Conservation (phyloP, 768 basidiomycete species). For the Gloeopeniophorella convolvens region DNA sequence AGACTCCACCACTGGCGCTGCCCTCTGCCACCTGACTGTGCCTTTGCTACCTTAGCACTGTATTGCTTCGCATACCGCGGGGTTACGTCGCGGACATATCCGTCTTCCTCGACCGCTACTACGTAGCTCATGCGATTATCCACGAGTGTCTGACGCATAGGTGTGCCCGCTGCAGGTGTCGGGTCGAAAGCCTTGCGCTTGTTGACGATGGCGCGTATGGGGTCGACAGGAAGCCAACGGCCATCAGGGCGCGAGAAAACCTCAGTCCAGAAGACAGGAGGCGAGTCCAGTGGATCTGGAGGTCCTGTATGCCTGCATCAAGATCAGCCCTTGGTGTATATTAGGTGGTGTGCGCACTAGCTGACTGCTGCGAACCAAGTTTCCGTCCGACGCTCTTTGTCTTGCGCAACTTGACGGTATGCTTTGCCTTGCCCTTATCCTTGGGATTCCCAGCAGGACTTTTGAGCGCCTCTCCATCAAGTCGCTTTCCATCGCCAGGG, state of each 20-base stretch:
- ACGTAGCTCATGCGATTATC: conserved; percentile 93
- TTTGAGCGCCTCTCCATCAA: conserved; percentile 30
- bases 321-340: neutral
- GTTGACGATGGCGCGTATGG: conserved; percentile 72
- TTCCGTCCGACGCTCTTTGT: conserved; percentile 44
- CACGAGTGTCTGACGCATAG: conserved; percentile 25
- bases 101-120: conserved; percentile 90
- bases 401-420: conserved; percentile 54
- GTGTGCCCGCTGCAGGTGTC: conserved; percentile 19
- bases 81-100: conserved; percentile 87
- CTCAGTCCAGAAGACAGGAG: conserved; percentile 96
- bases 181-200: conserved; percentile 80
- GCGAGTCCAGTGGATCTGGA: conserved; percentile 53
- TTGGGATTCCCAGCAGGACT: conserved; percentile 40
- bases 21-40: conserved; percentile 62
- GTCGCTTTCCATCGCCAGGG: conserved; percentile 35
- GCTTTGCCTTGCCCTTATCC: conserved; percentile 50
- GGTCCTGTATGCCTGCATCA: conserved; percentile 15
- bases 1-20: conserved; percentile 83
- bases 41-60: conserved; percentile 71
- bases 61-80: conserved; percentile 80
- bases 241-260: conserved; percentile 90
- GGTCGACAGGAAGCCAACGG: conserved; percentile 91
- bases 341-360: conserved; percentile 3
- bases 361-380: conserved; percentile 26